phyloP scores from a whole-genome alignment of 176 grass and related monocot genomes.

The Avena insularis region DNA sequence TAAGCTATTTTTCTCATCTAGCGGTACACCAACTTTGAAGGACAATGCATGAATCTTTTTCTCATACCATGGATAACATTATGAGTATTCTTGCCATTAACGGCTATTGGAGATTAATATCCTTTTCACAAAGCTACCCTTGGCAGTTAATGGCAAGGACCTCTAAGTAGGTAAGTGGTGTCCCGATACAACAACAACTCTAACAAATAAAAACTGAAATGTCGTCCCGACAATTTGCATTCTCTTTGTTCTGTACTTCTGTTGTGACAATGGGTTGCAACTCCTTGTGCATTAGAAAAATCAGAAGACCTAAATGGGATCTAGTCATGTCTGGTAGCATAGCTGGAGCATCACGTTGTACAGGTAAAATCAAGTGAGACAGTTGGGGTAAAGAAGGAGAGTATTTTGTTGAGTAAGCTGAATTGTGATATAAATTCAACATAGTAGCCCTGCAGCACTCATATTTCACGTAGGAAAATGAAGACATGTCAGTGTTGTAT shows the following conservation, averaged over 20 bases:
- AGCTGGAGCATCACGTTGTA: background rate
- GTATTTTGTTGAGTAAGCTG: background rate
- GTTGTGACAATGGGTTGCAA: background rate
- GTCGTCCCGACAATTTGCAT: background rate
- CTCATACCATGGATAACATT: too few species aligned
- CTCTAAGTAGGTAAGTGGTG: conserved; percentile 16
- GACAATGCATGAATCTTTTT: too few species aligned
- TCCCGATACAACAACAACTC: background rate
- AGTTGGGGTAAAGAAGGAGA: background rate
- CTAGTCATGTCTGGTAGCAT: background rate
- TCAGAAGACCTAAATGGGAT: background rate
- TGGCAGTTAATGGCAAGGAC: background rate
- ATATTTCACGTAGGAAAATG: conserved; percentile 1
- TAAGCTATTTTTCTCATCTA: too few species aligned
- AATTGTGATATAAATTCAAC: background rate
- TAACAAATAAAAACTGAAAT: background rate
- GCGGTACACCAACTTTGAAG: too few species aligned
- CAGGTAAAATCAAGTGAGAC: conserved; percentile 6
- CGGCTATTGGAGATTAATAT: background rate
- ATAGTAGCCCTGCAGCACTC: background rate
- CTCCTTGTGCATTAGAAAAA: background rate
- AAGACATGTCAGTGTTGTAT: background rate
- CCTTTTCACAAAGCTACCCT: background rate
- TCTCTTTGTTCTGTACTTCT: background rate
- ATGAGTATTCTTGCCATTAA: background rate